Evolutionary conservation across 768 basidiomycete genomes (phyloP).

Genomic region (Rhodocollybia butyracea): DNA sequence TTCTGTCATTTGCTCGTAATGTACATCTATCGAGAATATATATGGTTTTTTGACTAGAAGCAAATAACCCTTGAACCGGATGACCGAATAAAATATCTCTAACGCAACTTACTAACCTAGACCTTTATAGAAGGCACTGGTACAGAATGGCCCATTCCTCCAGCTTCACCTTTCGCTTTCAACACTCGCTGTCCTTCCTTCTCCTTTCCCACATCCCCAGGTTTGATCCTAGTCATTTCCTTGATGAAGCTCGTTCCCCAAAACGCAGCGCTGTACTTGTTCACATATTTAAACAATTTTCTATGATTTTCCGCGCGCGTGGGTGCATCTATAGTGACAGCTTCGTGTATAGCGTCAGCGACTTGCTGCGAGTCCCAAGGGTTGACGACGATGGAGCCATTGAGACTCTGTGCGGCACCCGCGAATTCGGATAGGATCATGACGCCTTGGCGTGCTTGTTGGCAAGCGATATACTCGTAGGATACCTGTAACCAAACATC

Average conservation of each 20-base stretch:
- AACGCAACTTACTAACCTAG: neutral
- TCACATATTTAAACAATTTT: slow-evolving; percentile 95
- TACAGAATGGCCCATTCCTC: slow-evolving; percentile 34
- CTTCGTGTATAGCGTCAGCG: slow-evolving; percentile 95
- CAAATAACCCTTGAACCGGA: no score
- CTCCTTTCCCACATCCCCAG: slow-evolving; percentile 30
- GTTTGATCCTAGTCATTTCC: slow-evolving; percentile 69
- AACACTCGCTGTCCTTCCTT: slow-evolving; percentile 33
- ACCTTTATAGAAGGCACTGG: slow-evolving; percentile 3
- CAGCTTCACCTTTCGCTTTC: slow-evolving; percentile 30
- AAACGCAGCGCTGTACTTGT: slow-evolving; percentile 90
- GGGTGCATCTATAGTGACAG: slow-evolving; percentile 83
- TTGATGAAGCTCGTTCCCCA: slow-evolving; percentile 90
- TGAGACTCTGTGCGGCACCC: slow-evolving; percentile 92
- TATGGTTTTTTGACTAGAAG: no score
- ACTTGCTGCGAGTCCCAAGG: slow-evolving; percentile 99
- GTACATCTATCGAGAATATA: neutral
- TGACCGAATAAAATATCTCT: no score
- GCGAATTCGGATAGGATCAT: slow-evolving; percentile 99
- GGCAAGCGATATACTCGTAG: slow-evolving; percentile 97
- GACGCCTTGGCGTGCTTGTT: slow-evolving; percentile 87
- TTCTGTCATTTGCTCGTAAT: no score
- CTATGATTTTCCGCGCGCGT: slow-evolving; percentile 88
- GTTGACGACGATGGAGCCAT: slow-evolving; percentile 96
- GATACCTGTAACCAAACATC: slow-evolving; percentile 67